Evolutionary conservation across 305 asterid genomes (phyloP).

Genomic region (Plantago lanceolata): DNA sequence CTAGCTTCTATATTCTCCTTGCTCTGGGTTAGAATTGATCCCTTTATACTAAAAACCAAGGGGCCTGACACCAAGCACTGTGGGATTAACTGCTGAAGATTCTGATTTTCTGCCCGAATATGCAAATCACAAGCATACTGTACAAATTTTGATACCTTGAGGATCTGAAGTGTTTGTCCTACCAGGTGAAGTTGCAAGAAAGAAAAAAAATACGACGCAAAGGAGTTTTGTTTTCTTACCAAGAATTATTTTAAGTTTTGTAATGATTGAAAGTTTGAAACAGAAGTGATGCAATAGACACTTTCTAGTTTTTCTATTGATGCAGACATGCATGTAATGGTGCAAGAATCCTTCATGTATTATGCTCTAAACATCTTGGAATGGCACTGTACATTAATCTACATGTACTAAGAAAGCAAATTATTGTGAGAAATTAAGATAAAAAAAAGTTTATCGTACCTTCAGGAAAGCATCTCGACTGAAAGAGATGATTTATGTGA

Average conservation of each 20-base stretch:
- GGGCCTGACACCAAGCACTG: constrained; percentile 81
- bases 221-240: constrained; percentile 22
- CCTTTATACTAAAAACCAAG: constrained; percentile 67
- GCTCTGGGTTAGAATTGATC: constrained; percentile 88
- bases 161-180: constrained; percentile 18
- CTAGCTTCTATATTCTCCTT: constrained; percentile 87
- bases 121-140: constrained; percentile 1
- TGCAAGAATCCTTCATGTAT: constrained; percentile 6
- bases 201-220: constrained; percentile 22
- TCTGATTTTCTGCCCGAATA: constrained; percentile 3
- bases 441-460: constrained; percentile 6
- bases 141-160: constrained; percentile 17
- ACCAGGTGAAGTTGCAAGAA: constrained; percentile 16
- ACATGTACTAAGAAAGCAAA: background rate
- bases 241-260: constrained; percentile 25
- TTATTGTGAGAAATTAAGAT: background rate
- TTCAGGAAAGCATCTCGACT: background rate
- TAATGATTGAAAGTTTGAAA: constrained; percentile 21
- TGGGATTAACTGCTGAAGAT: constrained; percentile 73
- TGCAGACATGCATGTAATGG: constrained; percentile 4
- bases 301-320: constrained; percentile 1
- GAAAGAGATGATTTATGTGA: background rate
- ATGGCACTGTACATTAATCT: background rate
- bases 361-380: background rate
- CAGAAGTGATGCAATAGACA: constrained; percentile 5